Evolutionary conservation across 768 basidiomycete species (phyloP), one percentile per base, ranked within the genome.

Genomic region (Ephemerocybe angulata): DNA sequence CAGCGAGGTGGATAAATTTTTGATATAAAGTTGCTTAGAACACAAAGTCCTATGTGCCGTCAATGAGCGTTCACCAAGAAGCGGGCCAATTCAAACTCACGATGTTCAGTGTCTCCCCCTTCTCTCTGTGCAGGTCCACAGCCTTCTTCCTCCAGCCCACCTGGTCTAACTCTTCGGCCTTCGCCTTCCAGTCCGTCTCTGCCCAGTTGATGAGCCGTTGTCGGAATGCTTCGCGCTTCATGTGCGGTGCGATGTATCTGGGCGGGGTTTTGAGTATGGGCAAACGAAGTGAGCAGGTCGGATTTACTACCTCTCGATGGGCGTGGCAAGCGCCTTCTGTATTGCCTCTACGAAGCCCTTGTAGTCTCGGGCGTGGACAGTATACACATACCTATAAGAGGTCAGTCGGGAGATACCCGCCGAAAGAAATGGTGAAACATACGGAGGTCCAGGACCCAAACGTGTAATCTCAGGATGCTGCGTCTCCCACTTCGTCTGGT

Each of bases 401-500:
- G 13, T 11, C 8, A 33, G 52, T 24, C 35, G 27, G 25, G 27
- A 30, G 19, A 17, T 5, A 38, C n/a, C 44, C n/a, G 7, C n/a
- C 3, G 6, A 30, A 11, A 29, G n/a, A 5, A 2, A 22, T 29
- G 42, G 31, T 19, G n/a, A 44, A 8, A 59, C 66, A 30, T 53
- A 70, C 60, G 72, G 72, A 24, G 67, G 67, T n/a, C 64, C 67
- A 24, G 67, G 67, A 19, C 64, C 67, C 25, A 64, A 64, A 13
- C 47, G 43, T 25, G 63, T 59, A 22, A 74, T 54, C 25, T 55
- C 54, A 24, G 64, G 58, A 52, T 74, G 72, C 49, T 74, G 70
- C 5, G 70, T 62, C 4, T 55, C 31, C 70, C 72, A 73, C 7
- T 47, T 50, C 0, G 48, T 48, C 29, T 65, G 62, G 49, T 71